A percentile compares a stretch with the other conserved stretches of the same genome.
Conservation (phyloP, 2,329 filamentous ascomycete genomes). For the Alternaria rosae region DNA sequence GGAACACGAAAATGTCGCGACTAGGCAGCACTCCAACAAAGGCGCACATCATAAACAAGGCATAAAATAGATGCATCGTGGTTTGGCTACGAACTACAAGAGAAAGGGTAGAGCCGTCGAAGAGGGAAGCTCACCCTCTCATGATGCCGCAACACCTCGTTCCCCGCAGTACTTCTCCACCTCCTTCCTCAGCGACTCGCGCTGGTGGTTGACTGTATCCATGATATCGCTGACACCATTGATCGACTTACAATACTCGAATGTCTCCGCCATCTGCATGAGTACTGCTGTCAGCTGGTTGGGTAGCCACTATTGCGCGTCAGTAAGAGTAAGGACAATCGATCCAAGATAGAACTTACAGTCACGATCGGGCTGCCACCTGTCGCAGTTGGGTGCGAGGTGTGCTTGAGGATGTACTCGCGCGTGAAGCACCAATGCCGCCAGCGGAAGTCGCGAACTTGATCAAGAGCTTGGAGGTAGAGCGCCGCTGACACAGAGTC, state of each 20-base stretch:
- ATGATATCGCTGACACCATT: slow-evolving; percentile 68
- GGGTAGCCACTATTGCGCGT: slow-evolving; percentile 68
- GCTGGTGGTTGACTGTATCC: slow-evolving; percentile 70
- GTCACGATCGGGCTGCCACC: slow-evolving; percentile 84
- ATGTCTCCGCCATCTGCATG: slow-evolving; percentile 70
- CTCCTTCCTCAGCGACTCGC: slow-evolving; percentile 72
- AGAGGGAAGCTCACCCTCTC: neutral
- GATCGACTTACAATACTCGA: slow-evolving; percentile 56
- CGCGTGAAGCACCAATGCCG: slow-evolving; percentile 85
- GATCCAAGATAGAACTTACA: slow-evolving; percentile 34
- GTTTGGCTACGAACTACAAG: neutral
- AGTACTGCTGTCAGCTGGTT: slow-evolving; percentile 81
- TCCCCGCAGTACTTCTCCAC: slow-evolving; percentile 77
- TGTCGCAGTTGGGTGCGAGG: slow-evolving; percentile 77
- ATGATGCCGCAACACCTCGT: slow-evolving; percentile 54
- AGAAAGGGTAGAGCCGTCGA: neutral
- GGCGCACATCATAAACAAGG: neutral
- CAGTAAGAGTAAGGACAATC: neutral
- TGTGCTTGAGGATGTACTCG: slow-evolving; percentile 84
- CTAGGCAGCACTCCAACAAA: neutral
- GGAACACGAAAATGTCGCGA: slow-evolving; percentile 25
- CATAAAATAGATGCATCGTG: neutral
- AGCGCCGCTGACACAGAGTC: slow-evolving; percentile 64
- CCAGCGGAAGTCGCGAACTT: slow-evolving; percentile 83
- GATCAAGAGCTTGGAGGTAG: slow-evolving; percentile 65